Conservation (phyloP, 345 rosid genomes). For the Eutrema heterophyllum region DNA sequence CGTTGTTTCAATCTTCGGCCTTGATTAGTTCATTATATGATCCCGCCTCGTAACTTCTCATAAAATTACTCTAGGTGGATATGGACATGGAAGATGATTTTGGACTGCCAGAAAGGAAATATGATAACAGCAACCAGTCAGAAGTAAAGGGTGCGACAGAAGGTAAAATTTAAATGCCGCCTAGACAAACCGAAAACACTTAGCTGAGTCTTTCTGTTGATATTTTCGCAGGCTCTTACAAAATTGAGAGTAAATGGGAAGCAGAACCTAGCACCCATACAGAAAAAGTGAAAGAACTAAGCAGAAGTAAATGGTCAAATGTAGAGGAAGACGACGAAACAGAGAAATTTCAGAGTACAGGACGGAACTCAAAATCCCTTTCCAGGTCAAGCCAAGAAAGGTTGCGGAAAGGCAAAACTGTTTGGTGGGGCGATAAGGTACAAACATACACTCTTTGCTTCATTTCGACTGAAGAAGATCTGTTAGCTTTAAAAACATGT, state of each 20-base stretch:
- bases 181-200: neutral
- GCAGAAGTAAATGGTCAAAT: constrained; percentile 87
- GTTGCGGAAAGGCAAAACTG: constrained; percentile 56
- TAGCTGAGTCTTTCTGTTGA: neutral
- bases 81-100: constrained; percentile 92
- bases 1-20: neutral
- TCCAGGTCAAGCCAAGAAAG: constrained; percentile 49
- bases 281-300: constrained; percentile 52
- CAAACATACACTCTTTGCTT: neutral
- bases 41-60: constrained; percentile 2
- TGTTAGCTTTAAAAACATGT: neutral
- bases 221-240: constrained; percentile 29
- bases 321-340: constrained; percentile 56
- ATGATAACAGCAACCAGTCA: constrained; percentile 27
- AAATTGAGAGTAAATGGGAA: constrained; percentile 42
- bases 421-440: constrained; percentile 93
- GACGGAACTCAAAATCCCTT: constrained; percentile 40
- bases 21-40: neutral
- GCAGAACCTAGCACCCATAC: constrained; percentile 41
- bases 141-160: constrained; percentile 32
- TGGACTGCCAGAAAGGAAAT: constrained; percentile 38
- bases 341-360: constrained; percentile 32
- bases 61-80: constrained; percentile 58
- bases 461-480: neutral
- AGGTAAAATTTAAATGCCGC: constrained; percentile 35